Conservation (phyloP, 257 asterid genomes). For the Solanum ossicruentum region DNA sequence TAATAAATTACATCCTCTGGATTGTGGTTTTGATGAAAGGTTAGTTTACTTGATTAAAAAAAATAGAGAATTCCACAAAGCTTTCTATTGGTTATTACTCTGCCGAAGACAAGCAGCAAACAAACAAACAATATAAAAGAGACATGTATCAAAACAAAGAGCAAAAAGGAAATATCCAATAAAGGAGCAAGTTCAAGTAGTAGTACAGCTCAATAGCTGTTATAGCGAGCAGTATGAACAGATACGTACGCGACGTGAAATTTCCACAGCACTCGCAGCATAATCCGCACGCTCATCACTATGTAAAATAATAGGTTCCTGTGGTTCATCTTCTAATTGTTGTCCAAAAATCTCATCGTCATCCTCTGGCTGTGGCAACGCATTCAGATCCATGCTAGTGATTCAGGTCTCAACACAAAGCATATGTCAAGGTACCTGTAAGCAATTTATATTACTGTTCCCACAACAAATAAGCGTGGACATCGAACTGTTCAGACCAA, state of each 20-base stretch:
- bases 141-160: not conserved
- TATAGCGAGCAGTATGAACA: not conserved
- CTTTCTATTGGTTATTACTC: not conserved
- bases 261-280: constrained; percentile 39
- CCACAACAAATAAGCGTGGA: not conserved
- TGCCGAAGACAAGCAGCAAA: not conserved
- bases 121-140: not conserved
- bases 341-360: constrained; percentile 59
- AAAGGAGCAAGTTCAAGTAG: not conserved
- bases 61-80: not conserved
- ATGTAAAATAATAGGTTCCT: constrained; percentile 25
- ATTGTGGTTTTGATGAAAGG: not conserved
- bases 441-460: not conserved
- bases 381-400: constrained; percentile 93
- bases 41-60: not conserved
- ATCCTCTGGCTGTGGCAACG: constrained; percentile 82
- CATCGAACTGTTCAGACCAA: not conserved
- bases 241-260: constrained; percentile 51
- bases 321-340: constrained; percentile 56
- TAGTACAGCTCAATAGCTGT: not conserved
- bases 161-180: not conserved
- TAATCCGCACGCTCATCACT: constrained; percentile 35
- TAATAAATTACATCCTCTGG: not conserved
- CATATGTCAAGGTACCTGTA: constrained; percentile 18
- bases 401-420: constrained; percentile 33